Percentiles rank a stretch among this genome's conserved stretches.
These are phyloP conservation scores for Epithele typhae DNA, from an alignment of 768 basidiomycete species.

Conservation along the genomic window DNA sequence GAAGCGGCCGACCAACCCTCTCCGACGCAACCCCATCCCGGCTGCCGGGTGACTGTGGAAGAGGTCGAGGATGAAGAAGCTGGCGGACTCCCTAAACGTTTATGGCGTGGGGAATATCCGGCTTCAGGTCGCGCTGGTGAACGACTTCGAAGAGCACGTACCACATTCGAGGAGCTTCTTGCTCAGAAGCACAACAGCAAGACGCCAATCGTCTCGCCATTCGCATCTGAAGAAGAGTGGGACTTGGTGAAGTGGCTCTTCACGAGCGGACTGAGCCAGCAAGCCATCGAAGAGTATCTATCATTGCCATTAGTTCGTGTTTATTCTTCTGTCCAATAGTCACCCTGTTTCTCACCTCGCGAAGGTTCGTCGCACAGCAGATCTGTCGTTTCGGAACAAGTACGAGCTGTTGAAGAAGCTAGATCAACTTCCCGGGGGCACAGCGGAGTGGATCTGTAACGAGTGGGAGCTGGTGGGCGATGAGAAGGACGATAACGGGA, in stretches of 20 bases:
- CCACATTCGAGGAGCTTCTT: too few relatives aligned
- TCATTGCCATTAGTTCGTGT: constrained; percentile 17
- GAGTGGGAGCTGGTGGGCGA: constrained; percentile 11
- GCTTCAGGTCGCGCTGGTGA: too few relatives aligned
- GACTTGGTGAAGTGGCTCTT: constrained; percentile 17
- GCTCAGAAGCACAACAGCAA: too few relatives aligned
- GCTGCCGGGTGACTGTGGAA: too few relatives aligned
- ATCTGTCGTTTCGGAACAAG: constrained; percentile 18
- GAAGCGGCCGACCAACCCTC: too few relatives aligned
- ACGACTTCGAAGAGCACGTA: too few relatives aligned
- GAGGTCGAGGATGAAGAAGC: too few relatives aligned
- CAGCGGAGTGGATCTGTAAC: constrained; percentile 14
- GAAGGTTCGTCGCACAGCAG: constrained; percentile 6
- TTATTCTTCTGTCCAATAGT: neutral
- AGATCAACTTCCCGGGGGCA: constrained; percentile 13
- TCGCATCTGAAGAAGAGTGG: constrained; percentile 17
- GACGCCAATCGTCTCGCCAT: too few relatives aligned
- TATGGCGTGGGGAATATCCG: too few relatives aligned
- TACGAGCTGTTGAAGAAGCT: constrained; percentile 18
- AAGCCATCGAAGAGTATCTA: constrained; percentile 21
- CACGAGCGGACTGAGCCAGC: constrained; percentile 12
- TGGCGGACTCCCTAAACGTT: too few relatives aligned
- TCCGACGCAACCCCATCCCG: too few relatives aligned
- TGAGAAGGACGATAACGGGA: constrained; percentile 10
- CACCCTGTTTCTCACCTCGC: neutral